These are phyloP conservation scores for Boletus tylopilopsis DNA, from an alignment of 768 basidiomycete species.

Conservation along the genomic window DNA sequence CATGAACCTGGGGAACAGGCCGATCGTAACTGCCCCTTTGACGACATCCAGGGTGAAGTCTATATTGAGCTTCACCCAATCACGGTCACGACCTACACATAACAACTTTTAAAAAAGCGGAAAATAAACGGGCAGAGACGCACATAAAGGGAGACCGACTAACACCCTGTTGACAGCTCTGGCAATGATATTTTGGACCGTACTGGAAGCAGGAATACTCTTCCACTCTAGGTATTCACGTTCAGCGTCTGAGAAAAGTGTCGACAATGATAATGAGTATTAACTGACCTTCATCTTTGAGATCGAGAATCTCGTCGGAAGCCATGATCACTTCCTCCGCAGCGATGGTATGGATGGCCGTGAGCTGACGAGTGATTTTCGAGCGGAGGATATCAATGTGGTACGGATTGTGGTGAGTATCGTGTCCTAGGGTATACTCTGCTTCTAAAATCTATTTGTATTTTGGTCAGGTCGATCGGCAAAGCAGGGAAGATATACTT, in stretches of 20 bases:
- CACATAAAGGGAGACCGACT: slow-evolving; percentile 17
- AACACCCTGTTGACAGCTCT: slow-evolving; percentile 11
- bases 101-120: not conserved
- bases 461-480: not conserved
- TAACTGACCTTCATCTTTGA: slow-evolving; percentile 14
- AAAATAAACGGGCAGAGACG: not conserved
- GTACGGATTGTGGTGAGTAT: slow-evolving; percentile 28
- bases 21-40: slow-evolving; percentile 14
- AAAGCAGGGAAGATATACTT: not conserved
- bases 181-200: slow-evolving; percentile 1
- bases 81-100: slow-evolving; percentile 12
- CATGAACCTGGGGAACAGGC: slow-evolving; percentile 30
- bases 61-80: slow-evolving; percentile 32
- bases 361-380: slow-evolving; percentile 37
- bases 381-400: slow-evolving; percentile 30
- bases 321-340: slow-evolving; percentile 42
- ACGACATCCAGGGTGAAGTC: slow-evolving; percentile 20
- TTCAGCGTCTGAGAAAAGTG: not conserved
- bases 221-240: slow-evolving; percentile 11
- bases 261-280: not conserved
- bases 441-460: slow-evolving; percentile 31
- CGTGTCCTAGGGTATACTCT: slow-evolving; percentile 35
- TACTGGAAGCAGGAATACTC: not conserved
- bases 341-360: slow-evolving; percentile 35
- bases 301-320: slow-evolving; percentile 35